These are phyloP conservation scores for Pulveroboletus sp. DNA, from an alignment of 768 basidiomycete genomes.

Conservation along the genomic window DNA sequence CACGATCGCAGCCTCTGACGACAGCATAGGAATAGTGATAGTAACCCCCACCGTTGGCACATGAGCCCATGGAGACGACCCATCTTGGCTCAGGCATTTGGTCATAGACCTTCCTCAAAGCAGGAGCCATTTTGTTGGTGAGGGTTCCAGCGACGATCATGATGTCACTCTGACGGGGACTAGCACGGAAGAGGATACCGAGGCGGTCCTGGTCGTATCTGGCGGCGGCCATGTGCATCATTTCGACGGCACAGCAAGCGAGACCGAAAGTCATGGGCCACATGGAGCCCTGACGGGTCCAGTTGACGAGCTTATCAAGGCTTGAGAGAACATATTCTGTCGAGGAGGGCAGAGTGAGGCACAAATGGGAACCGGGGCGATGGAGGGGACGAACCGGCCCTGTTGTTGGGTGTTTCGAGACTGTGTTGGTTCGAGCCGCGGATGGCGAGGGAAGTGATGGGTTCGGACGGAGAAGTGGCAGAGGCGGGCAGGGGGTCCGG, in stretches of 20 bases:
- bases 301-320: slow-evolving; percentile 93
- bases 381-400: slow-evolving; percentile 56
- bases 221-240: slow-evolving; percentile 99
- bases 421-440: slow-evolving; percentile 79
- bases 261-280: slow-evolving; percentile 99
- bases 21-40: slow-evolving; percentile 99
- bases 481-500: slow-evolving; percentile 39
- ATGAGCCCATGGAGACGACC: slow-evolving; percentile 99
- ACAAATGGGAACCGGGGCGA: neutral
- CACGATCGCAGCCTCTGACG: slow-evolving; percentile 95
- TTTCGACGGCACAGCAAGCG: slow-evolving; percentile 98
- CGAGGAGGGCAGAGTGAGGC: neutral
- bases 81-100: slow-evolving; percentile 99
- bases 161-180: slow-evolving; percentile 93
- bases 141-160: slow-evolving; percentile 99
- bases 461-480: slow-evolving; percentile 43
- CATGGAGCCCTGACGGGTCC: slow-evolving; percentile 97
- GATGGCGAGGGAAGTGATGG: slow-evolving; percentile 69
- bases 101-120: slow-evolving; percentile 92
- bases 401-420: slow-evolving; percentile 85
- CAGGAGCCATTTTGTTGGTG: slow-evolving; percentile 99
- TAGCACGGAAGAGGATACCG: slow-evolving; percentile 98
- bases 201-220: slow-evolving; percentile 98
- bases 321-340: slow-evolving; percentile 95
- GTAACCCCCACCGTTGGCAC: slow-evolving; percentile 96